Conservation (phyloP, 768 basidiomycete genomes). For the Boletus sp. region DNA sequence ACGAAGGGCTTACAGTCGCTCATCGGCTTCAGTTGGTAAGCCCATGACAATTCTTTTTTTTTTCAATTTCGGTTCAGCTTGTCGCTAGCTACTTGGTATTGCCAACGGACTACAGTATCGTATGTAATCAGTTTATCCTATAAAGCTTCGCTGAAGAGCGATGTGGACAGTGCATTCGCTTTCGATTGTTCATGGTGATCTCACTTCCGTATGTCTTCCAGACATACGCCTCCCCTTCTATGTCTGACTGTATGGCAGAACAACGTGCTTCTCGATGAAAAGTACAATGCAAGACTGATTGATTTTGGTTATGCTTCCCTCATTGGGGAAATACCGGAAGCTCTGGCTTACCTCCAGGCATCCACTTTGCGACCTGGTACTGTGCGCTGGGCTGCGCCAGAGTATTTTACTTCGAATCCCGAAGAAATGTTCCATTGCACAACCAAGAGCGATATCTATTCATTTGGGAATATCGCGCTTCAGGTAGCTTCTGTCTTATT, state of each 20-base stretch:
- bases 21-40: constrained; percentile 7
- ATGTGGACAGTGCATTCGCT: constrained; percentile 2
- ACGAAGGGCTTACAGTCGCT: background rate
- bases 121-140: background rate
- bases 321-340: constrained; percentile 4
- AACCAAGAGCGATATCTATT: constrained; percentile 9
- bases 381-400: constrained; percentile 9
- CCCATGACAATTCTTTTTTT: background rate
- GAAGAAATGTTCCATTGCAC: constrained; percentile 2
- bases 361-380: constrained; percentile 4
- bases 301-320: constrained; percentile 12
- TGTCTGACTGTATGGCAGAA: constrained; percentile 2
- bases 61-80: background rate
- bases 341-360: constrained; percentile 1
- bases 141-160: background rate
- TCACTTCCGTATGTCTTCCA: constrained; percentile 3
- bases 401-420: background rate
- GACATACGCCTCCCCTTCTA: background rate
- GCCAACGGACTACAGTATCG: constrained; percentile 1
- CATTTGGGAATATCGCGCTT: constrained; percentile 4
- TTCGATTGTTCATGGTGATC: constrained; percentile 7
- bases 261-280: constrained; percentile 7
- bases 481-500: background rate
- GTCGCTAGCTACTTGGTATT: background rate
- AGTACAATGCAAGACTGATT: background rate